Conservation (phyloP, 169 alveolate species). For the Plasmodium knowlesi region DNA sequence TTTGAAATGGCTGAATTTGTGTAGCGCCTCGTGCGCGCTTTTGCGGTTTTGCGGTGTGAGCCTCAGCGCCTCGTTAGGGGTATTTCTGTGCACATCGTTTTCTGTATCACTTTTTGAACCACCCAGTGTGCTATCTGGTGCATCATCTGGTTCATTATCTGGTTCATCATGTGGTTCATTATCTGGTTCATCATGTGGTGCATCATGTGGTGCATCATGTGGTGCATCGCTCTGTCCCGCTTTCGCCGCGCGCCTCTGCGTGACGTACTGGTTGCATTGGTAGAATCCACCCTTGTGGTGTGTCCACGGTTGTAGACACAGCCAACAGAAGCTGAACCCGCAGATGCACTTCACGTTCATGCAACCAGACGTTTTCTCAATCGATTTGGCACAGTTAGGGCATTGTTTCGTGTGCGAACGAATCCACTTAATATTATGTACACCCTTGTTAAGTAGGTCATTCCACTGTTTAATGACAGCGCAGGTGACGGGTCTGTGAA, state of each 20-base stretch:
- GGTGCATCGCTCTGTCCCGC: background rate
- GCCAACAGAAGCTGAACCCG: conserved; percentile 59
- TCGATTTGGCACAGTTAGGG: conserved; percentile 43
- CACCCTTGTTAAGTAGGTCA: conserved; percentile 20
- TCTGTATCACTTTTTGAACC: background rate
- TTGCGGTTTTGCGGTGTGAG: background rate
- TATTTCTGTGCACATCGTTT: background rate
- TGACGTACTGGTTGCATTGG: conserved; percentile 44
- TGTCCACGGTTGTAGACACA: conserved; percentile 30
- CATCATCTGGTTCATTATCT: no score
- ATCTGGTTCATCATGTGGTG: background rate
- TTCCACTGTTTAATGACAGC: conserved; percentile 29
- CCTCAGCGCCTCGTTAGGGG: background rate
- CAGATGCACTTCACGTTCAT: conserved; percentile 64
- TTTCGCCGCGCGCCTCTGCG: background rate
- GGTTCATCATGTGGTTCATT: no score
- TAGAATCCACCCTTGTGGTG: conserved; percentile 68
- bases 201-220: no score
- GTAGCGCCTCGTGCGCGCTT: conserved; percentile 13
- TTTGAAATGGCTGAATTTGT: conserved; percentile 47
- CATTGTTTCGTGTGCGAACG: conserved; percentile 26
- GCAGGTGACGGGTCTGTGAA: conserved; percentile 48
- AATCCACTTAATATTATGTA: conserved; percentile 45
- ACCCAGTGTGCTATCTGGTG: background rate
- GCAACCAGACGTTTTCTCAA: conserved; percentile 61